These are phyloP conservation scores for Curvularia spicifera DNA, from an alignment of 2,329 filamentous ascomycete genomes.

Conservation along the genomic window DNA sequence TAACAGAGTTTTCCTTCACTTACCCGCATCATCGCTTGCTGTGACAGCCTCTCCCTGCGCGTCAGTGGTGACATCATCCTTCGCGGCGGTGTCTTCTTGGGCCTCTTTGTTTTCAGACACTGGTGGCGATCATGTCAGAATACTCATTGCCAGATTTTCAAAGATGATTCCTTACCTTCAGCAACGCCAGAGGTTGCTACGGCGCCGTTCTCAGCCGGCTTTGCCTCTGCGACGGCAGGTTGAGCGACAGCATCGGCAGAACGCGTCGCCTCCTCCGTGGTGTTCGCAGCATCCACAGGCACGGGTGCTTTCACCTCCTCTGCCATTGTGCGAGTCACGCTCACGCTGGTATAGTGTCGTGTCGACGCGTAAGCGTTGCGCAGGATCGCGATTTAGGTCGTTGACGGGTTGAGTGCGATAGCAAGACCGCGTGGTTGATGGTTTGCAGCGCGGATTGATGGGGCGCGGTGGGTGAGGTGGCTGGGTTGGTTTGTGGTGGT, in stretches of 20 bases:
- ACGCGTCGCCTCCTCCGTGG: slow-evolving; percentile 42
- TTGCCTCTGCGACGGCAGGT: slow-evolving; percentile 38
- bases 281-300: slow-evolving; percentile 35
- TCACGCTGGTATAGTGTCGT: slow-evolving; percentile 42
- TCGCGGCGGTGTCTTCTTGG: slow-evolving; percentile 25
- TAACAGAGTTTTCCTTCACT: slow-evolving; percentile 16
- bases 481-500: slow-evolving; percentile 38
- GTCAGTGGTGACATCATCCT: slow-evolving; percentile 35
- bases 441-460: slow-evolving; percentile 41
- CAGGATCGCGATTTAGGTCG: slow-evolving; percentile 40
- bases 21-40: slow-evolving; percentile 34
- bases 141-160: slow-evolving; percentile 4
- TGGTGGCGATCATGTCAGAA: slow-evolving; percentile 31
- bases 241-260: slow-evolving; percentile 35
- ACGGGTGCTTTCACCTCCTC: slow-evolving; percentile 42
- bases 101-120: slow-evolving; percentile 27
- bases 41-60: slow-evolving; percentile 32
- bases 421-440: slow-evolving; percentile 43
- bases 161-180: slow-evolving; percentile 36
- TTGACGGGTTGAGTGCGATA: slow-evolving; percentile 34
- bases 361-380: slow-evolving; percentile 46
- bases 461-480: slow-evolving; percentile 45
- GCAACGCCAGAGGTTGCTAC: slow-evolving; percentile 36
- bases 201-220: slow-evolving; percentile 38
- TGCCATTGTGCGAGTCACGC: slow-evolving; percentile 45